These are phyloP conservation scores for Penicillium sp. DNA, from an alignment of 2,329 filamentous ascomycete species.

Conservation along the genomic window DNA sequence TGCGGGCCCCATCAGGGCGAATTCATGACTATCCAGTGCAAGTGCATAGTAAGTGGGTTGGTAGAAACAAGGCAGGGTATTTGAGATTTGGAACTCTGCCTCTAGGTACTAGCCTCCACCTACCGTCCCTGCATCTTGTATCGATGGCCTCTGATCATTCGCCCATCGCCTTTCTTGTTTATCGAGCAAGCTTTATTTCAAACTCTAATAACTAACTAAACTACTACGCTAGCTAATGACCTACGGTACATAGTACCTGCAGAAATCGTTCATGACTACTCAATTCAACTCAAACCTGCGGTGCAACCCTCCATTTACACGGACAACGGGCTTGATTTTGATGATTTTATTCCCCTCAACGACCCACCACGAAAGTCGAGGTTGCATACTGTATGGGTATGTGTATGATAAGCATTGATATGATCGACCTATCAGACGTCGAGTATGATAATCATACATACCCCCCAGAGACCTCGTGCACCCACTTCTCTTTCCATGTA, in stretches of 20 bases:
- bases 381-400: neutral
- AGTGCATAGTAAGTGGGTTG: no score
- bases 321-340: neutral
- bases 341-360: neutral
- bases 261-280: neutral
- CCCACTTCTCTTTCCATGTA: no score
- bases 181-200: neutral
- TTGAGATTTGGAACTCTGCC: no score
- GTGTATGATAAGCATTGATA: neutral
- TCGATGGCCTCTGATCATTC: no score
- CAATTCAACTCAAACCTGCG: neutral
- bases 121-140: no score
- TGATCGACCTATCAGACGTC: no score
- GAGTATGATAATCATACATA: no score
- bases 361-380: neutral
- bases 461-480: no score
- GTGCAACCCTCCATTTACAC: neutral
- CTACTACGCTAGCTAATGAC: neutral
- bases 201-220: neutral
- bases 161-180: neutral
- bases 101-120: no score
- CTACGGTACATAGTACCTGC: neutral
- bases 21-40: neutral
- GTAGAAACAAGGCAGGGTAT: no score
- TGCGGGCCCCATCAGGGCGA: slow-evolving; percentile 2